Evolutionary conservation across 2,329 filamentous ascomycete species (phyloP), one percentile per base, ranked within the genome.

Genomic region (Penicillium sp.): DNA sequence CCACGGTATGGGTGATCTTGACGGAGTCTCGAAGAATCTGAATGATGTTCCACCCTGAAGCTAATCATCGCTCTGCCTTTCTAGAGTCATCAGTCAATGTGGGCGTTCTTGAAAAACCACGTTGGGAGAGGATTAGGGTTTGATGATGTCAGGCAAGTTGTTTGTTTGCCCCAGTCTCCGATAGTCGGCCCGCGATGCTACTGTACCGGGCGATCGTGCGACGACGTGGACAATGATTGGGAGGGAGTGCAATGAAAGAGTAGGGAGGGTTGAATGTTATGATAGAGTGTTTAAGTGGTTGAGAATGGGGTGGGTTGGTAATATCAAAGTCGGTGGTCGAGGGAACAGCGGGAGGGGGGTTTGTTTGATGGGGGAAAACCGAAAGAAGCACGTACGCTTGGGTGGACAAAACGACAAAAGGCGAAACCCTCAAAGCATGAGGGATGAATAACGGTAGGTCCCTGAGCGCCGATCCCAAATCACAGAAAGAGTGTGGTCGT

Each of bases 1-100:
- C 73, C 73, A 73, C 71, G 68, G 73, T 64, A 68, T 71, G 69
- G 66, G 70, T 72, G 73, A 68, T 73, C 60, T 71, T 73, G 71
- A 74, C 71, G 73, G 70, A 72, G 69, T 76, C 70, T 76, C 71
- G 75, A 73, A 70, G 71, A 76, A 72, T 76, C 72, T 78, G 72
- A 75, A 72, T 74, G 74, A 70, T 77, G 74, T 77, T 77, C 73
- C 75, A 76, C 75, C 74, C 75, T 75, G 74, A 76, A 72, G 75
- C 76, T 78, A 75, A 76, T 78, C 76, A 78, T 78, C 75, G 75
- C 76, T 78, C 75, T 78, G 73, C 72, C 70, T 77, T 73, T 70
- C 69, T 72, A 67, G 61, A 63, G 66, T 64, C 57, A 70, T 70
- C 63, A 60, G 71, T 75, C 71, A 76, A 73, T 63, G 61, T 60